Percentiles rank a stretch among this genome's conserved stretches.
Conservation (phyloP, 768 basidiomycete species). For the Pulveroboletus ravenelii region DNA sequence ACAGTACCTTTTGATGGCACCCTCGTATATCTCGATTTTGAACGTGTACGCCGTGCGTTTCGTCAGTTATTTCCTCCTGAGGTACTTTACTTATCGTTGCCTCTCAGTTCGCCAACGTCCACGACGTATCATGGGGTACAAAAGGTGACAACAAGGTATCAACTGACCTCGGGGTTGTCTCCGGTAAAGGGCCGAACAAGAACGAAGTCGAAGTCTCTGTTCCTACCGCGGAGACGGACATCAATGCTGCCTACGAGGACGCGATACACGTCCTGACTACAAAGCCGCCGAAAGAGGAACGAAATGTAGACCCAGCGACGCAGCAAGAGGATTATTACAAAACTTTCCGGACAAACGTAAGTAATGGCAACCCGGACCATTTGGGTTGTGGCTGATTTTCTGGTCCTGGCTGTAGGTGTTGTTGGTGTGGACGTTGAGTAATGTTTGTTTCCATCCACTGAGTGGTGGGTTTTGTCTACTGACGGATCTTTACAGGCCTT, state of each 20-base stretch:
- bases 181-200: slow-evolving; percentile 50
- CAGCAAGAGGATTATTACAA: slow-evolving; percentile 85
- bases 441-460: slow-evolving; percentile 46
- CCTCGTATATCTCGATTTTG: slow-evolving; percentile 89
- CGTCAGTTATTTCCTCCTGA: neutral
- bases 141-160: slow-evolving; percentile 88
- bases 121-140: slow-evolving; percentile 94
- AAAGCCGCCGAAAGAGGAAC: slow-evolving; percentile 71
- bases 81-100: neutral
- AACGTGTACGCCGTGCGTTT: slow-evolving; percentile 75
- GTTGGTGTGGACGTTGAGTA: slow-evolving; percentile 84
- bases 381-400: slow-evolving; percentile 10
- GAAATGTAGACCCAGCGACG: slow-evolving; percentile 55
- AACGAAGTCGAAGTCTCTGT: slow-evolving; percentile 85
- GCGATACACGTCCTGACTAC: slow-evolving; percentile 77
- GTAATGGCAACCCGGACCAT: slow-evolving; percentile 11
- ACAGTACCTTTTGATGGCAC: slow-evolving; percentile 90
- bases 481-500: slow-evolving; percentile 42
- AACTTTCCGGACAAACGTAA: slow-evolving; percentile 80
- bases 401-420: slow-evolving; percentile 48
- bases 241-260: slow-evolving; percentile 86
- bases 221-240: slow-evolving; percentile 84
- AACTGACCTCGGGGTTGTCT: slow-evolving; percentile 83
- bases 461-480: slow-evolving; percentile 5
- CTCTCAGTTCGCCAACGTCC: slow-evolving; percentile 74